phyloP scores from a whole-genome alignment of 768 basidiomycete species.

The Hydnum rufescens region DNA sequence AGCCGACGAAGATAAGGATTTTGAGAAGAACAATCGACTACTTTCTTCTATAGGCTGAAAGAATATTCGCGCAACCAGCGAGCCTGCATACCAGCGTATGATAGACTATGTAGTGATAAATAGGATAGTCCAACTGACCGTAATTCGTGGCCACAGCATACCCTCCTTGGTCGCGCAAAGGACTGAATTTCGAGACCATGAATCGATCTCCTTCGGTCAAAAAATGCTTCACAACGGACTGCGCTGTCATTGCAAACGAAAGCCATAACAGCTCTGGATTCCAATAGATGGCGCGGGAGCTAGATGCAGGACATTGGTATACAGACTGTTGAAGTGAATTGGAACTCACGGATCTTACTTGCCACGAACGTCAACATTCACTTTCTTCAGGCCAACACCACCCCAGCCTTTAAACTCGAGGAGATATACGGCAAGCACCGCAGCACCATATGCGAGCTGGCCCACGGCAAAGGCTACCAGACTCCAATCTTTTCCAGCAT shows the following conservation, averaged over 20 bases:
- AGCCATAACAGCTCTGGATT: constrained; percentile 33
- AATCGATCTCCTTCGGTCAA: constrained; percentile 92
- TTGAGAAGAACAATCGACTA: constrained; percentile 75
- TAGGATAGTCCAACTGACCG: constrained; percentile 26
- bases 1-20: constrained; percentile 21
- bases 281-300: constrained; percentile 18
- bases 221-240: constrained; percentile 83
- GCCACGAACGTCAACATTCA: constrained; percentile 12
- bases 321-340: neutral
- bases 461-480: constrained; percentile 75
- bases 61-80: constrained; percentile 73
- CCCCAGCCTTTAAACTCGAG: constrained; percentile 22
- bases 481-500: constrained; percentile 26
- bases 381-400: constrained; percentile 19
- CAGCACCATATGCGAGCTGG: constrained; percentile 51
- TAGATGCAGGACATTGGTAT: no score
- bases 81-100: constrained; percentile 33
- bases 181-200: constrained; percentile 65
- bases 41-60: constrained; percentile 96
- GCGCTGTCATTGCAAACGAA: constrained; percentile 66
- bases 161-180: constrained; percentile 69
- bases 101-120: neutral
- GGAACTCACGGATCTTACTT: constrained; percentile 20
- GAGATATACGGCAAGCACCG: constrained; percentile 38
- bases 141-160: constrained; percentile 86